These are phyloP conservation scores for Euphorbia lathyris DNA, from an alignment of 345 rosid genomes.

Conservation along the genomic window DNA sequence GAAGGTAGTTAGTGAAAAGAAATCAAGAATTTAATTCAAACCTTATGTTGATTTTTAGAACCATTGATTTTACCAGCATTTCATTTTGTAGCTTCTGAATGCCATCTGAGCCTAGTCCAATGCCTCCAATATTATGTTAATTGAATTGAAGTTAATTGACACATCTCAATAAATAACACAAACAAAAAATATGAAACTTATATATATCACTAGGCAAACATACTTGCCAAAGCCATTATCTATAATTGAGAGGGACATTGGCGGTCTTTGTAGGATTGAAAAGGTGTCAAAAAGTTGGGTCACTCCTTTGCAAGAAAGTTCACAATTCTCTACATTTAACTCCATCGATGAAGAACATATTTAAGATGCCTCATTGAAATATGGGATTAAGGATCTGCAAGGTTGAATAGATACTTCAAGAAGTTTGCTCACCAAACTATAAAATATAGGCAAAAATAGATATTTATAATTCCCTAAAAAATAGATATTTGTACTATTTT, in stretches of 20 bases:
- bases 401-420: constrained; percentile 19
- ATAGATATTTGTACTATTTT: too few species aligned
- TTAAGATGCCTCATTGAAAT: constrained; percentile 49
- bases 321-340: constrained; percentile 72
- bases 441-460: constrained; percentile 13
- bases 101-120: constrained; percentile 76
- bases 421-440: constrained; percentile 14
- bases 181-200: constrained; percentile 13
- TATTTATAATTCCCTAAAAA: too few species aligned
- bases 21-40: constrained; percentile 25
- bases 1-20: constrained; percentile 4
- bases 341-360: constrained; percentile 41
- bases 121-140: constrained; percentile 63
- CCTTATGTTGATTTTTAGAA: constrained; percentile 71
- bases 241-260: constrained; percentile 60
- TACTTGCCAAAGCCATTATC: constrained; percentile 83
- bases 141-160: constrained; percentile 42
- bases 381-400: constrained; percentile 71
- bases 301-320: constrained; percentile 63
- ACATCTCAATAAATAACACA: constrained; percentile 12
- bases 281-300: constrained; percentile 52
- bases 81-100: constrained; percentile 50
- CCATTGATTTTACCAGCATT: constrained; percentile 36
- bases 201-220: constrained; percentile 19
- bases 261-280: constrained; percentile 42